Conservation (phyloP, 495 filamentous ascomycete species). For the Eremomyces bilateralis region DNA sequence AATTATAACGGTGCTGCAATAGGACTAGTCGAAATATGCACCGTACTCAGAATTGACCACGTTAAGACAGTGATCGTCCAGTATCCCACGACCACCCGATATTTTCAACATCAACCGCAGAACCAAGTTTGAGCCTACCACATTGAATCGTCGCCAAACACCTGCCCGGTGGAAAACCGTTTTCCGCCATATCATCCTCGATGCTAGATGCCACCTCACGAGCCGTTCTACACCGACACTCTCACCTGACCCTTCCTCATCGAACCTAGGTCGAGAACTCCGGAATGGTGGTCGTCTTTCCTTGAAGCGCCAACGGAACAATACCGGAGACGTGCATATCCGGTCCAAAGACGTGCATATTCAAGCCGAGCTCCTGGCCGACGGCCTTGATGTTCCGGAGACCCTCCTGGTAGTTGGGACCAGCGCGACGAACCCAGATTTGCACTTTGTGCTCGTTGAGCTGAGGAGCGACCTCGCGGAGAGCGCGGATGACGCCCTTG, state of each 20-base stretch:
- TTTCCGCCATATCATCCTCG: too few relatives aligned
- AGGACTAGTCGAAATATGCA: too few relatives aligned
- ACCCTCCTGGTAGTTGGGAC: constrained; percentile 99
- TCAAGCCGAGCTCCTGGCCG: constrained; percentile 72
- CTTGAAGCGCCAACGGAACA: constrained; percentile 40
- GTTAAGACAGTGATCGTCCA: too few relatives aligned
- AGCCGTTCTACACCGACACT: too few relatives aligned
- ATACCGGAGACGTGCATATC: constrained; percentile 77
- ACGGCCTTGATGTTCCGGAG: constrained; percentile 98
- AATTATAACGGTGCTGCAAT: too few relatives aligned
- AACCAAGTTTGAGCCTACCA: too few relatives aligned
- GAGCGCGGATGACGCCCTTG: constrained; percentile 97
- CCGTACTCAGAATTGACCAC: too few relatives aligned
- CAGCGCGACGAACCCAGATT: constrained; percentile 98
- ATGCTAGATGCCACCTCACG: too few relatives aligned
- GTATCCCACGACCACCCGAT: too few relatives aligned
- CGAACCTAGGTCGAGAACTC: constrained; percentile 25
- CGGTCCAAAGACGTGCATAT: constrained; percentile 93
- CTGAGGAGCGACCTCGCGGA: constrained; percentile 69
- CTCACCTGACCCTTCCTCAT: background rate
- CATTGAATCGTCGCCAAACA: too few relatives aligned
- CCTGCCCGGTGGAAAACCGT: too few relatives aligned
- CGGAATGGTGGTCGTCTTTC: constrained; percentile 29
- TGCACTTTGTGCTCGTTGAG: constrained; percentile 93
- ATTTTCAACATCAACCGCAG: too few relatives aligned